Base-by-base conservation (phyloP, 352 stramenopile species). In the Globisporangium carolinianum region DNA sequence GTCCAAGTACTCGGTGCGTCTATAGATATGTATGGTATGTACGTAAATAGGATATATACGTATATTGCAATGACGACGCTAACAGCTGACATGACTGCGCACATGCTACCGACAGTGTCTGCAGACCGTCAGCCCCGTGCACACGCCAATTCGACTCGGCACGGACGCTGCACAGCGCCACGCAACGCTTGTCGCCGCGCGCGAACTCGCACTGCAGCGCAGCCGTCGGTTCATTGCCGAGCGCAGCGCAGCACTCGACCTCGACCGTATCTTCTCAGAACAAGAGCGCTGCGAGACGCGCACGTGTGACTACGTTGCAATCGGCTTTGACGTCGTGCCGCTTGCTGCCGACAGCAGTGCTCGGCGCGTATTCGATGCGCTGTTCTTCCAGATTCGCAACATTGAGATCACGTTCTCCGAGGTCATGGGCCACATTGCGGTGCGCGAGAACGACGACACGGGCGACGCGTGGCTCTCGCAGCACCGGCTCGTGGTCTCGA, bases 341-440 rank as follows among this genome's bases (percentile, higher is more conserved):
- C 68, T 83, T 32, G 54, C 35, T 1, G 55, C 24, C 8, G 36
- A 12, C 6, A 58, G 54, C 41, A 75, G 62, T n/a, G 72, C 76
- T n/a, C 70, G 71, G 52, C 58, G 69, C 47, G 73, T 86, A 52
- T 83, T 74, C 58, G 75, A 86, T 39, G 67, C 71, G 24, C 42
- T 79, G 38, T 54, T 67, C 3, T 66, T 63, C 24, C 68, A 66
- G 53, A 63, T 75, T 41, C 69, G 61, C 52, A 73, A 68, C 47
- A 76, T 78, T 50, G 75, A 85, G 57, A 77, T 85, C 41, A 73
- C 57, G 7, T 66, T 81, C n/a, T 77, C 71, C 11, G 71, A 85
- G 59, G 67, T 75, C 36, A 65, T 81, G 32, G 72, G 72, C 15
- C 70, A 74, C 60, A 68, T 80, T 41, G 73, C 68, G 32, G 68